These are phyloP conservation scores for Fusarium subtropicale DNA, from an alignment of 2,329 filamentous ascomycete species.

Conservation along the genomic window DNA sequence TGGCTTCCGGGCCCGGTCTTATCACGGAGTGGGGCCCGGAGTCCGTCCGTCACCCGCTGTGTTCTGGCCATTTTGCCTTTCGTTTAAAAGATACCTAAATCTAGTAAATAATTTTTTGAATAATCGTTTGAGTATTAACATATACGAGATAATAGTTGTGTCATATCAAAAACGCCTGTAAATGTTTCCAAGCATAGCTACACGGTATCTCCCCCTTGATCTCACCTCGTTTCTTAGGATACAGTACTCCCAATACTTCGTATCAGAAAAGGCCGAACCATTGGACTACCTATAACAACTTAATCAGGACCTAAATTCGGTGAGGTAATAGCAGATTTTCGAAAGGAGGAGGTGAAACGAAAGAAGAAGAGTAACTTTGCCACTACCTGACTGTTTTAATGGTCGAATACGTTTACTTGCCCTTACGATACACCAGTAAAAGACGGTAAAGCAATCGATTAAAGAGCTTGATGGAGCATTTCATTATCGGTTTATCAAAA, in stretches of 20 bases:
- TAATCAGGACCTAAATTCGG: conserved; percentile 36
- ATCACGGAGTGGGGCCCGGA: not conserved
- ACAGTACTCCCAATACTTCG: not conserved
- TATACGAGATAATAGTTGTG: no score
- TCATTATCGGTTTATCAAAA: not conserved
- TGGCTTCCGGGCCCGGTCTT: not conserved
- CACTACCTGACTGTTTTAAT: no score
- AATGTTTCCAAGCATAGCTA: not conserved
- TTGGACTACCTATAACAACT: not conserved
- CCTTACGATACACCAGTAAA: not conserved
- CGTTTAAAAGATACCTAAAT: no score
- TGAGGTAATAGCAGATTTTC: conserved; percentile 23
- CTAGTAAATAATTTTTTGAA: no score
- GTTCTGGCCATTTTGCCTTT: not conserved
- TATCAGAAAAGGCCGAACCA: not conserved
- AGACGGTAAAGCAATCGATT: no score
- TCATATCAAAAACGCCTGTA: not conserved
- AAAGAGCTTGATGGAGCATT: not conserved
- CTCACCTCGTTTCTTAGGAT: not conserved
- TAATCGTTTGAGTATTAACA: no score
- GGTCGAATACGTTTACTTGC: not conserved
- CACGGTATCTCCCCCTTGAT: not conserved
- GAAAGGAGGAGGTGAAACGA: not conserved
- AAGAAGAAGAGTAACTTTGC: not conserved
- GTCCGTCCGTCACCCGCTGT: not conserved